Percentiles rank a stretch among this genome's conserved stretches.
phyloP scores from a whole-genome alignment of 2,329 filamentous ascomycete genomes.

The Hypoxylon sp. region DNA sequence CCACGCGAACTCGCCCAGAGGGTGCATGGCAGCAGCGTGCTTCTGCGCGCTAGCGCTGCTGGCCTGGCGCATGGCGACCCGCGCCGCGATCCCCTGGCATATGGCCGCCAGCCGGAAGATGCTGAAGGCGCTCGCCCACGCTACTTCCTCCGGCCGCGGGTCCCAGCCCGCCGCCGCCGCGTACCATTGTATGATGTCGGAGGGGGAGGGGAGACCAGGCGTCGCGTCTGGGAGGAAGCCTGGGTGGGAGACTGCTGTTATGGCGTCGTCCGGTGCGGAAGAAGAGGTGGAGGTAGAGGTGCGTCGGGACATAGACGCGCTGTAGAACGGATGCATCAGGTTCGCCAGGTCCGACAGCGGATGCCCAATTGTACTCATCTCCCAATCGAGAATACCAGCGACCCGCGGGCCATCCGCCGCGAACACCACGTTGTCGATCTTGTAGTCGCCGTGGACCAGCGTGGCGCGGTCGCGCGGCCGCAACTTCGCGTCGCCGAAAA shows the following conservation, averaged over 20 bases:
- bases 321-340: constrained; percentile 71
- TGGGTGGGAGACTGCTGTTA: constrained; percentile 51
- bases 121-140: constrained; percentile 74
- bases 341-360: constrained; percentile 93
- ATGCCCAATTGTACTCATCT: constrained; percentile 98
- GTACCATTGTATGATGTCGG: constrained; percentile 77
- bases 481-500: constrained; percentile 77
- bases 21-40: constrained; percentile 77
- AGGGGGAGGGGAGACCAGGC: constrained; percentile 66
- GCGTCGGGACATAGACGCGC: constrained; percentile 50
- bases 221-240: constrained; percentile 75
- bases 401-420: constrained; percentile 89
- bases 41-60: constrained; percentile 85
- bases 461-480: constrained; percentile 85
- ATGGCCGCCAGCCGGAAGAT: constrained; percentile 74
- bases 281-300: constrained; percentile 44
- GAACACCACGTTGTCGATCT: constrained; percentile 92
- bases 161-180: constrained; percentile 79
- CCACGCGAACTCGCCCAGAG: constrained; percentile 86
- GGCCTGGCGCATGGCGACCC: constrained; percentile 87
- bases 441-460: constrained; percentile 95
- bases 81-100: constrained; percentile 90
- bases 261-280: constrained; percentile 46
- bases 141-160: constrained; percentile 67
- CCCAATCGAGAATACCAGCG: constrained; percentile 96